Percentiles rank a stretch among this genome's conserved stretches.
These are phyloP conservation scores for Dictyostelium capitatum DNA, from an alignment of 78 protist genomes.

Conservation along the genomic window DNA sequence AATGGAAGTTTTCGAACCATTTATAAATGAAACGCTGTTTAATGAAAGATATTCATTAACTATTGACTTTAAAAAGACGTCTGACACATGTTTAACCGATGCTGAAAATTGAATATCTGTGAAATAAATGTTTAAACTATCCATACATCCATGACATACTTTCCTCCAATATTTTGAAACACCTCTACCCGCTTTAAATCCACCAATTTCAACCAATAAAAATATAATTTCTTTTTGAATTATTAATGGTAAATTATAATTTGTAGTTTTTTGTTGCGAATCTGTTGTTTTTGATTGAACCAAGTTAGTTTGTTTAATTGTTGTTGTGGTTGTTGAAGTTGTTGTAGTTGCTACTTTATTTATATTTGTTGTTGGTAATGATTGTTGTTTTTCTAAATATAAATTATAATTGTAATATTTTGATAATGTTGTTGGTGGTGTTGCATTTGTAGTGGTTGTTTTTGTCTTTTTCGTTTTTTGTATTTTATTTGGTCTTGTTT, in stretches of 20 bases:
- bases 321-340: neutral
- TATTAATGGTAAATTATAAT: constrained; percentile 23
- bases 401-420: neutral
- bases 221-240: constrained; percentile 57
- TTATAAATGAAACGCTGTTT: constrained; percentile 31
- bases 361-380: neutral
- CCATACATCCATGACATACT: neutral
- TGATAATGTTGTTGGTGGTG: constrained; percentile 10
- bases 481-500: constrained; percentile 4
- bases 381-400: neutral
- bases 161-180: constrained; percentile 37
- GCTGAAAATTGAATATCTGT: constrained; percentile 7
- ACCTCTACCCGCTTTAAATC: neutral
- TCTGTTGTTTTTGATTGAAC: neutral
- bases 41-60: neutral
- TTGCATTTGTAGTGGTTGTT: constrained; percentile 2
- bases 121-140: constrained; percentile 23
- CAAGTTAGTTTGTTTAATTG: neutral
- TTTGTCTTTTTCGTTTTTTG: neutral
- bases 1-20: neutral
- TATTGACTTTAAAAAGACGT: constrained; percentile 6
- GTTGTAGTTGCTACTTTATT: neutral
- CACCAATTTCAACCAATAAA: constrained; percentile 10
- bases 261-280: neutral
- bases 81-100: constrained; percentile 35